Base-by-base conservation (phyloP, 192 early-diverging fungal species). In the Coemansia sp. region DNA sequence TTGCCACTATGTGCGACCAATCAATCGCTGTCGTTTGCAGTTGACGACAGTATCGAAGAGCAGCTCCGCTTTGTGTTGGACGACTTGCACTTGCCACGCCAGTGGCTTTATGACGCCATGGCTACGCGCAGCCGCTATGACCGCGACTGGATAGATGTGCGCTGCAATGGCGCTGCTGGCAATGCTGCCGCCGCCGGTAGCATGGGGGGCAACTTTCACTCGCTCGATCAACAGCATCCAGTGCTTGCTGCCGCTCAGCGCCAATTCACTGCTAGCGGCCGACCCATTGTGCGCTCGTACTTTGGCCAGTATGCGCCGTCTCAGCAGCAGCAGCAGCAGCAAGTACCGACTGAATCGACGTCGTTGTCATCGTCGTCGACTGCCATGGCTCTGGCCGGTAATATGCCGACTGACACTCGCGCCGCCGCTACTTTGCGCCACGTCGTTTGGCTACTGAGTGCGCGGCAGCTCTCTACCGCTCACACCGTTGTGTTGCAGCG, bases 11-110 rank as follows among this genome's bases (percentile, higher is more conserved):
- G 31, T 14, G 29, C 43, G 25, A 45, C 19, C 35, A 17, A 19
- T 5, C 31, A 58, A 3, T 22, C 56, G 17, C 2, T 14, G 15
- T 32, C 32, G 15, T 36, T 58, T 1, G 32, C 37, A 10, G 0
- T 20, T 6, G 37, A 35, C 6, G 60, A 59, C 19, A 27, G 14
- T 9, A 49, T 40, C 6, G 59, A 64, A 31, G 45, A 76, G 62
- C 49, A 71, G 29, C 61, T 65, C 46, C 40, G 54, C 42, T 97
- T 95, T 81, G 68, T 94, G 38, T 62, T 83, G 9, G 65, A 88
- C 6, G 62, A 70, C 4, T 81, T 95, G 46, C 64, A 71, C 31
- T 62, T 97, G 14, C 91, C 92, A 0, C 41, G 71, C 17, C 62
- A 70, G 17, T 94, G 93, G 92, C 64, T 81, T 3, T 64, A 64